Evolutionary conservation across 2,329 filamentous ascomycete species (phyloP), one percentile per base, ranked within the genome.

Genomic region (Scortechinia acanthostroma): DNA sequence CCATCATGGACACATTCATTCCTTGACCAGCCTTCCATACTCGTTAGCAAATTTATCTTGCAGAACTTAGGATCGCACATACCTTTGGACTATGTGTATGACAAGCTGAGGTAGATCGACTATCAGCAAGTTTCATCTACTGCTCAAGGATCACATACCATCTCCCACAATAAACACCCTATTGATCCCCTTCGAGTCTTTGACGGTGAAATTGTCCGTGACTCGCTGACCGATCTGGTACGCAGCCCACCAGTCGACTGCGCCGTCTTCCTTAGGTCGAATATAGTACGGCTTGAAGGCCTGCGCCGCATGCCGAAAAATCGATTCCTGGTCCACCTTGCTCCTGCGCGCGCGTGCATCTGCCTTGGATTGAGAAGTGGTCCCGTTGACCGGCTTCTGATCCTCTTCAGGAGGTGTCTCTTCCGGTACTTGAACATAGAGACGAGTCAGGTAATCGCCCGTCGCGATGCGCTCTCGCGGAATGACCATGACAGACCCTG

Each of bases 401-500:
- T 46, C 51, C 40, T 53, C 43, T 28, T 56, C 56, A 1, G 55
- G 52, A 2, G 50, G 51, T n/a, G 57, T 55, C 44, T 56, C 55
- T 2, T 57, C 60, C 1, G 58, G 58, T 4, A 68, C 57, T 47
- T 68, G 64, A 16, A 68, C 64, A 51, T 69, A 69, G 22, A 69
- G 48, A 4, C 65, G 54, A 3, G 64, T 66, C 25, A 69, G 50
- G 43, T 65, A 66, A n/a, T 68, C 61, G 1, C 62, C 63, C 2
- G 55, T 60, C 20, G 54, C 58, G 23, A 64, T 64, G 2, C 58
- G 57, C 54, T 71, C 69, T 1, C 69, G 59, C 2, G 71, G 71
- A 44, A 75, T 73, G 22, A 73, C 64, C 55, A 74, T 66, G 33
- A 74, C 63, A 15, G 66, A 70, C 1, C 70, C 69, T 4, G 63